A percentile compares a stretch with the other conserved stretches of the same genome.
These are phyloP conservation scores for Senna siamea DNA, from an alignment of 306 rosid genomes.

Conservation along the genomic window DNA sequence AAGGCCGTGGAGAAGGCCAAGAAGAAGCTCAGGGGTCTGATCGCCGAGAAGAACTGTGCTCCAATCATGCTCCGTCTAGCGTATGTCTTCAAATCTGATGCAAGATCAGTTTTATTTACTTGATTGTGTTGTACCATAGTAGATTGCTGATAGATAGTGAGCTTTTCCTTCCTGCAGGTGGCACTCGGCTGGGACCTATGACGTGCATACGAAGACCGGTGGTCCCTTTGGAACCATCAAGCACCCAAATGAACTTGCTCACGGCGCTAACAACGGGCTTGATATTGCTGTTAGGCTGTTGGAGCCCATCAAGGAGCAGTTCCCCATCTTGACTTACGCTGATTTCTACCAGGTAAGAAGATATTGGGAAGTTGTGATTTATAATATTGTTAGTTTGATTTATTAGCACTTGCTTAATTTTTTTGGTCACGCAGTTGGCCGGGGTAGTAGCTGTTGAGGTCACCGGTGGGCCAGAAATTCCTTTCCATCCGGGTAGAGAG, in stretches of 20 bases:
- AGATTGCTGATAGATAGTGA: background rate
- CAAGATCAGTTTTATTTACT: background rate
- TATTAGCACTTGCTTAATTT: background rate
- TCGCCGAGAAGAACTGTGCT: slow-evolving; percentile 92
- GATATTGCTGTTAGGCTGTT: slow-evolving; percentile 88
- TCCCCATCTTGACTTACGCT: slow-evolving; percentile 72
- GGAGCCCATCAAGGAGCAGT: slow-evolving; percentile 87
- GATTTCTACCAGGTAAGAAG: slow-evolving; percentile 81
- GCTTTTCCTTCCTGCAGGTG: slow-evolving; percentile 52
- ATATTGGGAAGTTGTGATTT: background rate
- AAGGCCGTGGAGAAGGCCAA: slow-evolving; percentile 84
- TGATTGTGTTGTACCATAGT: background rate
- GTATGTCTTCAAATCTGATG: slow-evolving; percentile 42
- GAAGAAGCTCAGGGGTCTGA: slow-evolving; percentile 87
- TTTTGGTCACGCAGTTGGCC: slow-evolving; percentile 56
- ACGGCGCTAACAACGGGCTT: slow-evolving; percentile 84
- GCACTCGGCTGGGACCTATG: slow-evolving; percentile 98
- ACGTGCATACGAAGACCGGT: slow-evolving; percentile 67
- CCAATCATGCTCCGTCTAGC: slow-evolving; percentile 91
- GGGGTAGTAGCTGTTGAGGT: slow-evolving; percentile 95
- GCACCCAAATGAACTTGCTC: slow-evolving; percentile 63
- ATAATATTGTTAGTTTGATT: fast-evolving
- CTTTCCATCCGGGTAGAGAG: slow-evolving; percentile 97
- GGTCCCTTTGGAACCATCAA: slow-evolving; percentile 96
- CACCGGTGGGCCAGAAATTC: slow-evolving; percentile 95